Conservation (phyloP, 1,284 basidiomycete species). For the Peniophora sp. region DNA sequence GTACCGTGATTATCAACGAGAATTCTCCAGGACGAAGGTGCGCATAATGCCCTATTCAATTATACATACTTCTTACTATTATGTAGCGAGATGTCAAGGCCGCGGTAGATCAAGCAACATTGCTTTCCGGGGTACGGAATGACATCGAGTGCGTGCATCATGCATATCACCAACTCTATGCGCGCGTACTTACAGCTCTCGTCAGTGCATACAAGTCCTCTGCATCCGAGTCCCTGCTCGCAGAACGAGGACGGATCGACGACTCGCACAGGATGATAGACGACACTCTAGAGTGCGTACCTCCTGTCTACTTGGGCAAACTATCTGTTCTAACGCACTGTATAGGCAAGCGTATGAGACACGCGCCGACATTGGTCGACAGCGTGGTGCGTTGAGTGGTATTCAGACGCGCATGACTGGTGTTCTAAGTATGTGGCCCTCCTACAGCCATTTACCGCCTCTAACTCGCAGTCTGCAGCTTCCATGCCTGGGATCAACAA, state of each 20-base stretch:
- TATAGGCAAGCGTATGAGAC: conserved; percentile 95
- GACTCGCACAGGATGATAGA: conserved; percentile 94
- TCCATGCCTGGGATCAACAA: conserved; percentile 93
- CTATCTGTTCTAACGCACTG: conserved; percentile 1
- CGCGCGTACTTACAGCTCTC: not conserved
- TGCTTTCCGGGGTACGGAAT: conserved; percentile 87
- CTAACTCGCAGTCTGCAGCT: conserved; percentile 30
- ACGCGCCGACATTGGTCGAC: conserved; percentile 87
- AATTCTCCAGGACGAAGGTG: conserved; percentile 80
- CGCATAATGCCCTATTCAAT: conserved; percentile 1
- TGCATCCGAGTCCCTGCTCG: conserved; percentile 80
- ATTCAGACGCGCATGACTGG: conserved; percentile 82
- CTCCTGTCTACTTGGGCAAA: not conserved
- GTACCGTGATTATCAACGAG: conserved; percentile 80
- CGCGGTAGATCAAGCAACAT: conserved; percentile 80
- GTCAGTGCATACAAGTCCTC: conserved; percentile 81
- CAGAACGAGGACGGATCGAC: conserved; percentile 86
- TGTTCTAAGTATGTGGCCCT: conserved; percentile 61
- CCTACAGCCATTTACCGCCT: not conserved
- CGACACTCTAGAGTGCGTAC: conserved; percentile 75
- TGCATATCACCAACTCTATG: not conserved
- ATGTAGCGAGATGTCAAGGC: conserved; percentile 70
- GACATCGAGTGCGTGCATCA: conserved; percentile 75
- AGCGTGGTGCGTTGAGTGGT: conserved; percentile 66
- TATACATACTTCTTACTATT: not conserved